Conservation (phyloP, 139 green algal species). For the Pseudopediastrum boryanum region DNA sequence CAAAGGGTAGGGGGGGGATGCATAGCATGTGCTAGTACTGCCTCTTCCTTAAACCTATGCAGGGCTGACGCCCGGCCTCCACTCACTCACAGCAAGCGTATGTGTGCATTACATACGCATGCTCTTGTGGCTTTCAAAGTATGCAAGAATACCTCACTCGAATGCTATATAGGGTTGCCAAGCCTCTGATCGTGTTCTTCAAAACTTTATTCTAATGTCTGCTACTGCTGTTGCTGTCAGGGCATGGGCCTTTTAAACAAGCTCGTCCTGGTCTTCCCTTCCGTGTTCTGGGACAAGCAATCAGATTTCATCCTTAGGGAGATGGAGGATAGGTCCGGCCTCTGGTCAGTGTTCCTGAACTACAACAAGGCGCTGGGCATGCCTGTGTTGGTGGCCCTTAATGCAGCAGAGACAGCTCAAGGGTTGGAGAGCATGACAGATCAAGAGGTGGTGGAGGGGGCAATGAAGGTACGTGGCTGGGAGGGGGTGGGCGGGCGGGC, state of each 20-base stretch:
- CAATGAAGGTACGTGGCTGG: conserved; percentile 17
- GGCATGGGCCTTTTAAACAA: conserved; percentile 40
- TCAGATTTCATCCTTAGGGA: neutral
- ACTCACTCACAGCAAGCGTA: too few species aligned
- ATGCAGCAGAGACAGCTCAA: conserved; percentile 45
- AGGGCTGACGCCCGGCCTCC: too few species aligned
- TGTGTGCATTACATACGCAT: too few species aligned
- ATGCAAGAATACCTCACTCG: too few species aligned
- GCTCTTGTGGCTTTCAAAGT: too few species aligned
- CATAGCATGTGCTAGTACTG: too few species aligned
- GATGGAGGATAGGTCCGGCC: neutral
- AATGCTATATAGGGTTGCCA: too few species aligned
- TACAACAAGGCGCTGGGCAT: conserved; percentile 33
- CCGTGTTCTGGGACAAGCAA: neutral
- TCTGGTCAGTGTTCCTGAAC: conserved; percentile 34
- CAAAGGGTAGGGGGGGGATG: too few species aligned
- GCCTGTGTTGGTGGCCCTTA: conserved; percentile 57
- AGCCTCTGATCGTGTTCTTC: too few species aligned
- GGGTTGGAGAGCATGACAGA: conserved; percentile 48
- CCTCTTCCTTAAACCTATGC: too few species aligned
- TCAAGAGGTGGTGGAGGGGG: conserved; percentile 19
- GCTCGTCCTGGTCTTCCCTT: conserved; percentile 69
- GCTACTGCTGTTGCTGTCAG: conserved; percentile 39
- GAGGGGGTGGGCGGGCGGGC: too few species aligned
- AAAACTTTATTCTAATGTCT: too few species aligned